Base-by-base conservation (phyloP, 805 yeast genomes). In the Blastobotrys terrestris region DNA sequence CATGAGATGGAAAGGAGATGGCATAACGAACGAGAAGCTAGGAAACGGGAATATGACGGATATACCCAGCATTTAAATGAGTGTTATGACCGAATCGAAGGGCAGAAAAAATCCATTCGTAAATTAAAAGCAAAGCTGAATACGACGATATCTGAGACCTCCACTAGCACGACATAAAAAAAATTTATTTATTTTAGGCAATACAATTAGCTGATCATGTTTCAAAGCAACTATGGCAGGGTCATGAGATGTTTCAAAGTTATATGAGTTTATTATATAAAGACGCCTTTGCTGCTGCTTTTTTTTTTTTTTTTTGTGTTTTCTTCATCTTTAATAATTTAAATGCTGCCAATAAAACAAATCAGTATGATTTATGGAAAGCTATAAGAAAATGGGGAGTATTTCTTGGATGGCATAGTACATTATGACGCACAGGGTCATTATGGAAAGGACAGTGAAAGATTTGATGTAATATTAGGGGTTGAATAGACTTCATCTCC, bases 31-130 rank as follows among this genome's bases (percentile, higher is more conserved):
- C 44, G 49, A 11, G 49, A 47, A 31, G 41, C 49, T 3, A 15
- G 49, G 18, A 35, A 39, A 20, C 43, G 49, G 13, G 49, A 47
- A 19, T 39, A 39, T 18, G 49, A 47, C 13, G 49, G 49, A 11
- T 47, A 39, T 26, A 47, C 39, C 18, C 49, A 47, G 44, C 49
- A 47, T 21, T 42, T 39, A 18, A 47, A 47, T 18, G 49, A 47
- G 3, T 47, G 49, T 19, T 47, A 39, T 39, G 44, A 47, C 5
- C 15, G 43, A 20, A 47, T 47, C 14, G 44, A 47, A 39, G 19
- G 43, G 3, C 49, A 47, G 26, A 39, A 39, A 16, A 39, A 47
- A 14, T 19, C 42, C 8, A 39, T 47, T 19, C 20, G 18, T 4
- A 15, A 21, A 31, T 15, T 47, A 18, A 21, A 39, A 6, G 19